Conservation (phyloP, 179 eudicot genomes). For the Corrigiola litoralis region DNA sequence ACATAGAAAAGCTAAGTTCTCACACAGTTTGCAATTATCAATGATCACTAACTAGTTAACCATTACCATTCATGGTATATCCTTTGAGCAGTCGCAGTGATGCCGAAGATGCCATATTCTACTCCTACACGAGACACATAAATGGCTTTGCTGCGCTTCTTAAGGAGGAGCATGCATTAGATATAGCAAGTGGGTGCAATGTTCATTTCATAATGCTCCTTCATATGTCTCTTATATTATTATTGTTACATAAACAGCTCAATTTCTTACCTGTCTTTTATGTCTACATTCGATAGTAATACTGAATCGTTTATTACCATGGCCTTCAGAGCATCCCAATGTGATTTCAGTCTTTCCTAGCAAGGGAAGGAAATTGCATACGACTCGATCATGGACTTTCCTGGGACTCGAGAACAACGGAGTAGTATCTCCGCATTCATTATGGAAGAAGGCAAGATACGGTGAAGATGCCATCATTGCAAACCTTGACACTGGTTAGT, state of each 20-base stretch:
- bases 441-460: conserved; percentile 33
- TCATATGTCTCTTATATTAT: neutral
- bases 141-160: conserved; percentile 84
- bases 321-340: conserved; percentile 56
- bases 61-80: neutral
- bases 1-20: too few relatives aligned
- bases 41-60: neutral
- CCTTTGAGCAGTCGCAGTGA: conserved; percentile 22
- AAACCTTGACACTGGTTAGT: conserved; percentile 41
- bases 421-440: conserved; percentile 11
- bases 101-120: conserved; percentile 68
- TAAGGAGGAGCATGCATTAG: conserved; percentile 53
- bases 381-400: conserved; percentile 85
- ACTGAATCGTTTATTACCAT: neutral
- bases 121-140: conserved; percentile 81
- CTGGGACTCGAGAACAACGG: conserved; percentile 31
- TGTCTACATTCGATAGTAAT: neutral
- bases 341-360: conserved; percentile 71
- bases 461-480: conserved; percentile 45
- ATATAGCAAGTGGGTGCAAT: conserved; percentile 52
- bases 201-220: neutral
- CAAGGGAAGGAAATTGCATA: conserved; percentile 67
- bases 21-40: too few relatives aligned
- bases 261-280: neutral
- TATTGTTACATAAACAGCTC: too few relatives aligned